Evolutionary conservation across 2,329 filamentous ascomycete genomes (phyloP), one percentile per base, ranked within the genome.

Genomic region (Neopestalotiopsis rosae): DNA sequence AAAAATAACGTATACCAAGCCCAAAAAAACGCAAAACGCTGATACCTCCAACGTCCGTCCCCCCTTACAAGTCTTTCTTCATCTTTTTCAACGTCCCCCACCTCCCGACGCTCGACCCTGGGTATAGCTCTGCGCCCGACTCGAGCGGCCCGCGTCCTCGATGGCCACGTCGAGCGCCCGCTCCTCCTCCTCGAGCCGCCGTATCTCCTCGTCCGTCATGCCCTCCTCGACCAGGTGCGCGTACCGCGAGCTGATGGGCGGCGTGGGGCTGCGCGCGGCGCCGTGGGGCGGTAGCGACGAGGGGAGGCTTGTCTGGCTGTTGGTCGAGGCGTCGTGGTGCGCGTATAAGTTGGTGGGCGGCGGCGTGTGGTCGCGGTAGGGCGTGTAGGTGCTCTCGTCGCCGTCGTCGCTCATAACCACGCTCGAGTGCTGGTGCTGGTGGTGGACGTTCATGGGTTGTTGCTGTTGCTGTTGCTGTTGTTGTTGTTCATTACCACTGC

Each of bases 221-320:
- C 86, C 85, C n/a, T 89, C 87, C 73, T 90, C 87, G 4, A 89
- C 84, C 42, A 90, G 77, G 70, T 88, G 86, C 20, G 84, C 83
- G 61, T 87, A 85, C 34, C 79, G 79, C 24, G 77, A 74, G 7
- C 79, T 74, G 61, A 80, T 76, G 34, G 75, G 74, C 72, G 75
- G 73, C 59, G 75, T 65, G 57, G 74, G 61, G 42, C 61, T 67
- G 45, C 66, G 24, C 3, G 24, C 24, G 24, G 1, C 24, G 20
- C 68, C 61, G 12, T 49, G 52, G 9, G 32, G 52, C 10, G 14
- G 45, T 5, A 52, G 17, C n/a, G 45, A 52, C 9, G 32, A 63
- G 32, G 68, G 68, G 57, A 69, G 38, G 3, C 67, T 40, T n/a
- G 52, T 56, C 66, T 70, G 66, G 76, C 79, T 68, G 76, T 76